phyloP scores from a whole-genome alignment of 2,329 filamentous ascomycete species.

The Cylindrodendrum hubeiense region DNA sequence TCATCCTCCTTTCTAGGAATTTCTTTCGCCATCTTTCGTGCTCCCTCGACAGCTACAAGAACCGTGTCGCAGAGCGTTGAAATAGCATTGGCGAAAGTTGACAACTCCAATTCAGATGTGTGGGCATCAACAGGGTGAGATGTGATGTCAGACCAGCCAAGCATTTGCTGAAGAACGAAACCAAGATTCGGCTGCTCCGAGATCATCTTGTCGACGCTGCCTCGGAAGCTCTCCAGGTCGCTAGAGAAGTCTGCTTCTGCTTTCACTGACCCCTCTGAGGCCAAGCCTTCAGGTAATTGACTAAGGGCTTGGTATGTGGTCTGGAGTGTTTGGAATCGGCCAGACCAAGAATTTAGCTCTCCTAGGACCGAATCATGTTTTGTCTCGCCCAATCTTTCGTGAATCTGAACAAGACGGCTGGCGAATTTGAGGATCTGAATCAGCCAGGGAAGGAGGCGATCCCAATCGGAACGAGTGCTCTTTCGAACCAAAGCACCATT shows the following conservation, averaged over 20 bases:
- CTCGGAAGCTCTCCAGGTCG: conserved; percentile 53
- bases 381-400: conserved; percentile 72
- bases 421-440: conserved; percentile 75
- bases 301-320: conserved; percentile 57
- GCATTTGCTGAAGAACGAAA: conserved; percentile 75
- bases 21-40: conserved; percentile 67
- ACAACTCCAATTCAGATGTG: conserved; percentile 39
- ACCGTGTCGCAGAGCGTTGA: conserved; percentile 79
- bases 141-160: conserved; percentile 69
- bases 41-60: conserved; percentile 83
- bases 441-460: conserved; percentile 68
- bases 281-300: conserved; percentile 64
- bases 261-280: conserved; percentile 51
- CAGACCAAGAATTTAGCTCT: conserved; percentile 63
- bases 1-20: conserved; percentile 51
- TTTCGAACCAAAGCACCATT: conserved; percentile 38
- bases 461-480: conserved; percentile 39
- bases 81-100: conserved; percentile 68
- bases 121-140: conserved; percentile 28
- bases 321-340: conserved; percentile 59
- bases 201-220: conserved; percentile 56
- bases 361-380: conserved; percentile 60
- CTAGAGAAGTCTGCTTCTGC: conserved; percentile 51
- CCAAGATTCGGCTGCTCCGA: conserved; percentile 66
- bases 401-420: conserved; percentile 71